Evolutionary conservation across 192 early-diverging fungal genomes (phyloP).

Genomic region (Linnemannia exigua): DNA sequence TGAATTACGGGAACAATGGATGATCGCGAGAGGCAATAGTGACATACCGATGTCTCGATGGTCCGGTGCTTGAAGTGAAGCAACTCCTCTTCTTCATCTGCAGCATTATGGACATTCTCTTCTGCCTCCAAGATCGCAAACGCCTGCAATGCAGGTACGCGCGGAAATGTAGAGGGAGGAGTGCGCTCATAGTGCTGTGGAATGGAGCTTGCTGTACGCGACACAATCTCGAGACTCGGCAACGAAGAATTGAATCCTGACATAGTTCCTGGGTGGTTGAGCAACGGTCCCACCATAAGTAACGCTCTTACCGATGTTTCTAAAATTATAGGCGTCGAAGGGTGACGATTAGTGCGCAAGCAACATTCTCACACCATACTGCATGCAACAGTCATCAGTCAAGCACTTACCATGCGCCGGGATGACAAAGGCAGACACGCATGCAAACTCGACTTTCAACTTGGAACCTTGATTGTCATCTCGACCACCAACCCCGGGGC

Average conservation of each 20-base stretch:
- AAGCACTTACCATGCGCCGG: conserved; percentile 29
- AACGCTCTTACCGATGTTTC: conserved; percentile 44
- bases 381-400: not conserved
- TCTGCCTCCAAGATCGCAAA: conserved; percentile 59
- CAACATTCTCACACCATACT: not conserved
- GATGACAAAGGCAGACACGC: conserved; percentile 35
- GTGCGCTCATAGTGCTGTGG: conserved; percentile 33
- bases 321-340: conserved; percentile 27
- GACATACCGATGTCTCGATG: conserved; percentile 70
- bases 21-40: not conserved
- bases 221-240: conserved; percentile 62
- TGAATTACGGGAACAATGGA: not conserved
- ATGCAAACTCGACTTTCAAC: conserved; percentile 41
- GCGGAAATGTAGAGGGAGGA: conserved; percentile 42
- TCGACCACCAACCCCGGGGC: not conserved
- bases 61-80: conserved; percentile 69
- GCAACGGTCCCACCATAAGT: conserved; percentile 30
- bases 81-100: conserved; percentile 69
- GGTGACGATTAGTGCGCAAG: conserved; percentile 33
- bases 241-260: conserved; percentile 25
- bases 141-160: conserved; percentile 57
- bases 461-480: conserved; percentile 1
- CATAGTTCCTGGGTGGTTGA: conserved; percentile 22
- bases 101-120: conserved; percentile 62
- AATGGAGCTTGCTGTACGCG: conserved; percentile 35